These are phyloP conservation scores for Tolypocladium nubicola DNA, from an alignment of 2,329 filamentous ascomycete species.

Conservation along the genomic window DNA sequence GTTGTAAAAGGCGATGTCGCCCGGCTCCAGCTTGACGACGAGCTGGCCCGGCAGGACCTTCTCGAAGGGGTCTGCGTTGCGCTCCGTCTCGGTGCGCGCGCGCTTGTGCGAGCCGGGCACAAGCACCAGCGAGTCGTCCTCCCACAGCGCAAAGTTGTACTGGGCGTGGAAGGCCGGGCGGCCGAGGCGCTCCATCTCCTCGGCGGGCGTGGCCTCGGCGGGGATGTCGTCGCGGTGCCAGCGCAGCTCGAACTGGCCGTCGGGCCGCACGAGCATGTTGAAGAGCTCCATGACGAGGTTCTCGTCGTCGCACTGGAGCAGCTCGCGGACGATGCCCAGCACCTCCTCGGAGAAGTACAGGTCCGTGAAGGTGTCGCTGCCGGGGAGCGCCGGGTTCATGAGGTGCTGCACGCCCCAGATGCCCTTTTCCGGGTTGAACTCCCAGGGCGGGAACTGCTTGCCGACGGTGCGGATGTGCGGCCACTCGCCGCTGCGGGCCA, in stretches of 20 bases:
- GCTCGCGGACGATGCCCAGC: slow-evolving; percentile 50
- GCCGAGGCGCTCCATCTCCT: slow-evolving; percentile 53
- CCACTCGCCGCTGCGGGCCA: slow-evolving; percentile 64
- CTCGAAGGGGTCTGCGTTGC: slow-evolving; percentile 56
- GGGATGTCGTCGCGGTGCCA: slow-evolving; percentile 85
- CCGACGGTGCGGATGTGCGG: slow-evolving; percentile 73
- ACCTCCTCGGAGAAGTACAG: slow-evolving; percentile 64
- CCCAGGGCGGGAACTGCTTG: slow-evolving; percentile 88
- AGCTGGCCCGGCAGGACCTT: slow-evolving; percentile 50
- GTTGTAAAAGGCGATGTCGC: slow-evolving; percentile 80
- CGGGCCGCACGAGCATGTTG: slow-evolving; percentile 72
- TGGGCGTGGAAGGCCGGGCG: slow-evolving; percentile 65
- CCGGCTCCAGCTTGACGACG: slow-evolving; percentile 55
- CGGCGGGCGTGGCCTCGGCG: slow-evolving; percentile 50
- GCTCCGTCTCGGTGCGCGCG: slow-evolving; percentile 59
- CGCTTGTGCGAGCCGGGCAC: slow-evolving; percentile 68
- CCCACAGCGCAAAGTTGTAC: slow-evolving; percentile 76
- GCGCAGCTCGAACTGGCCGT: slow-evolving; percentile 58
- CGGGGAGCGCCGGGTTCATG: slow-evolving; percentile 60
- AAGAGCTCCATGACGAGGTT: slow-evolving; percentile 78
- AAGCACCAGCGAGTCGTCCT: slow-evolving; percentile 63
- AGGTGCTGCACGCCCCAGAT: slow-evolving; percentile 90
- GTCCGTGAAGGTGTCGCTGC: slow-evolving; percentile 48
- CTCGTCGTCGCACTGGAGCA: slow-evolving; percentile 48
- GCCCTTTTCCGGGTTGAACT: slow-evolving; percentile 44